These are phyloP conservation scores for Aspergillus haitiensis DNA, from an alignment of 495 filamentous ascomycete genomes.

Conservation along the genomic window DNA sequence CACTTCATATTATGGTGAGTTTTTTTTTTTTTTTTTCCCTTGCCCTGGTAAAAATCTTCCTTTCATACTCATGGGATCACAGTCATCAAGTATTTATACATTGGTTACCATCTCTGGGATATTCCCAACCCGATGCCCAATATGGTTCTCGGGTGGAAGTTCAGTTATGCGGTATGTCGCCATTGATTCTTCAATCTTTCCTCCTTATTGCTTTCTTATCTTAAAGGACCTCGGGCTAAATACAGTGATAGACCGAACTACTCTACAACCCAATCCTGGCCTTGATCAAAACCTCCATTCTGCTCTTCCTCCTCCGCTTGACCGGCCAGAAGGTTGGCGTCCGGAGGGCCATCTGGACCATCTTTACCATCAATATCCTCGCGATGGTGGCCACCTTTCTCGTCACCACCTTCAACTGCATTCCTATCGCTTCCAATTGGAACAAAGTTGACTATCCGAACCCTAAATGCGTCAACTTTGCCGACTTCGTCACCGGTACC, in stretches of 20 bases:
- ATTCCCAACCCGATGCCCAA: slow-evolving; percentile 28
- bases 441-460: slow-evolving; percentile 21
- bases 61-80: not conserved
- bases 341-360: slow-evolving; percentile 37
- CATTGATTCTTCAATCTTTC: slow-evolving; percentile 2
- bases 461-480: slow-evolving; percentile 22
- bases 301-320: slow-evolving; percentile 49
- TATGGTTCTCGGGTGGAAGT: slow-evolving; percentile 12
- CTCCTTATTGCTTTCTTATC: too few relatives aligned
- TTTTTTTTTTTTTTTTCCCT: not conserved
- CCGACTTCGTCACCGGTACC: slow-evolving; percentile 32
- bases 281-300: slow-evolving; percentile 54
- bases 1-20: slow-evolving; percentile 21
- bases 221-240: too few relatives aligned
- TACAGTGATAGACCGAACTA: slow-evolving; percentile 48
- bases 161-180: slow-evolving; percentile 20
- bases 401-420: slow-evolving; percentile 53
- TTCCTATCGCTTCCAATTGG: slow-evolving; percentile 42
- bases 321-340: slow-evolving; percentile 33
- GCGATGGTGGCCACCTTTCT: slow-evolving; percentile 52
- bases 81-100: slow-evolving; percentile 50
- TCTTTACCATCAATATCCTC: slow-evolving; percentile 48
- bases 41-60: not conserved
- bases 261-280: slow-evolving; percentile 62
- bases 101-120: slow-evolving; percentile 45